Evolutionary conservation across 306 rosid genomes (phyloP), one percentile per base, ranked within the genome.

Genomic region (Clitoria ternatea): DNA sequence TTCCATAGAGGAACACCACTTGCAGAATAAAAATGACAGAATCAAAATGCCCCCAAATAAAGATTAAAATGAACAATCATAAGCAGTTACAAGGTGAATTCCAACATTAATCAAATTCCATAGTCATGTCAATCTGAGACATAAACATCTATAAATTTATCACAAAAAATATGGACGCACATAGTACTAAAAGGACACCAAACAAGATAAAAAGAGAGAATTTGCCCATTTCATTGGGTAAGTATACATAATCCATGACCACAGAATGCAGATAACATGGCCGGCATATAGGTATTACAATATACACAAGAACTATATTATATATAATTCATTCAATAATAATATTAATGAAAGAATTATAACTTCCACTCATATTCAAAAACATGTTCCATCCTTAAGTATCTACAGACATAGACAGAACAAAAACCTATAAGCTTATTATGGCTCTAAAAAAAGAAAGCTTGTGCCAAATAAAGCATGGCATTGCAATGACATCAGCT

Each of bases 401-500:
- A 10, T n/a, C 3, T 26, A 26, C 42, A 73, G 17, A 29, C 32
- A 4, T 30, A 2, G 1, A 39, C 54, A 14, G 30, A 64, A 65
- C 49, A 24, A 59, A 66, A 49, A 57, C 49, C 64, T 36, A 72
- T 35, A 33, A 70, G 52, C 57, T 43, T 53, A 61, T 32, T 30
- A 37, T 24, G 50, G 68, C 73, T 42, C n/a, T n/a, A n/a, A 32
- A 43, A 69, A 62, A 24, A 30, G 23, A n/a, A 47, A 57, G 24
- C 53, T 10, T 40, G 10, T 47, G 33, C 7, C 61, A 69, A 35
- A 69, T 36, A 69, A 69, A 61, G 48, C 67, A 73, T 15, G 42
- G 54, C 45, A 73, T 37, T 35, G 69, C 57, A 74, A 53, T 59
- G 52, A 22, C 43, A 59, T 70, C 26, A n/a, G 49, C 78, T 57